Evolutionary conservation across 2,329 filamentous ascomycete genomes (phyloP).

Genomic region (Calonectria pteridis): DNA sequence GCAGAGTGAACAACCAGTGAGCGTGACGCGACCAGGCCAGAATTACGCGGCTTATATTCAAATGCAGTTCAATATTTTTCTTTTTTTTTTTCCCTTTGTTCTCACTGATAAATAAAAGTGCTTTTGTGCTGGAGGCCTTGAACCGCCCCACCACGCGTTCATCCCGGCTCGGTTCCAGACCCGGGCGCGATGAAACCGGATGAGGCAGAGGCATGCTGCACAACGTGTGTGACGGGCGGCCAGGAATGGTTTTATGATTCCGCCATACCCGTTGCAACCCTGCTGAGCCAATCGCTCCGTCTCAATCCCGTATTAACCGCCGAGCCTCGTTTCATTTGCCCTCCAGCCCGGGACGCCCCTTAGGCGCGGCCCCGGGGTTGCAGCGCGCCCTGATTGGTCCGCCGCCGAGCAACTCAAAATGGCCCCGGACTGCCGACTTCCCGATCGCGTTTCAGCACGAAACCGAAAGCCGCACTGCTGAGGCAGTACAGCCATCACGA

Average conservation of each 20-base stretch:
- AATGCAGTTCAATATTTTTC: neutral
- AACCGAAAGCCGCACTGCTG: neutral
- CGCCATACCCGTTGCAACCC: neutral
- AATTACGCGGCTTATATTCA: neutral
- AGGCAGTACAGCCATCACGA: neutral
- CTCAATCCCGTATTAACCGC: neutral
- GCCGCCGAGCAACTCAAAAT: neutral
- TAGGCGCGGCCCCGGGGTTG: neutral
- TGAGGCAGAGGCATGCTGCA: neutral
- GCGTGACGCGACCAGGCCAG: neutral
- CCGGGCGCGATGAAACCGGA: neutral
- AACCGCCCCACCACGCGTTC: neutral
- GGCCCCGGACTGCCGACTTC: slow-evolving; percentile 4
- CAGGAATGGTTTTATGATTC: neutral
- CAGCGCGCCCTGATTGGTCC: neutral
- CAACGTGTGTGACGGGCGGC: neutral
- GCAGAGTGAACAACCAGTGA: too few species aligned
- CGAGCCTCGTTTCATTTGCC: neutral
- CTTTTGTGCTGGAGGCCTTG: neutral
- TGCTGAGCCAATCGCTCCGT: neutral
- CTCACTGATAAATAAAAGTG: neutral
- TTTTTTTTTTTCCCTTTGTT: neutral
- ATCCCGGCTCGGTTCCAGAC: neutral
- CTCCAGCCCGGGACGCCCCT: neutral
- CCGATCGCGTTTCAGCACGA: slow-evolving; percentile 1